phyloP scores from a whole-genome alignment of 2,329 filamentous ascomycete genomes.

The Knoxdaviesia capensis region DNA sequence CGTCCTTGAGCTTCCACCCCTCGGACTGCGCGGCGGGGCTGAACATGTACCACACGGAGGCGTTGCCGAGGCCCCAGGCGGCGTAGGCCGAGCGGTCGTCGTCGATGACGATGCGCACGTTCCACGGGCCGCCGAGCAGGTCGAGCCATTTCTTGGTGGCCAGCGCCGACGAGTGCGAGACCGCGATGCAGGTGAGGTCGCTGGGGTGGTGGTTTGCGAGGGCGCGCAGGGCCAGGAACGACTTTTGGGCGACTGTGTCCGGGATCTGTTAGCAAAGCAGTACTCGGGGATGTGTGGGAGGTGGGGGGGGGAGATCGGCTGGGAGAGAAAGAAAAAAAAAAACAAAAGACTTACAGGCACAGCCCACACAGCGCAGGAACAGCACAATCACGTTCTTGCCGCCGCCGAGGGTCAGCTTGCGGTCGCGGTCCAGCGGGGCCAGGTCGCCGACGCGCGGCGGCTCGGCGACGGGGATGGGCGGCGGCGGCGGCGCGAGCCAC shows the following conservation, averaged over 20 bases:
- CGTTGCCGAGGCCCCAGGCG: slow-evolving; percentile 35
- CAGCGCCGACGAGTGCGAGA: slow-evolving; percentile 35
- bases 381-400: slow-evolving; percentile 25
- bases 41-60: slow-evolving; percentile 28
- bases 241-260: slow-evolving; percentile 29
- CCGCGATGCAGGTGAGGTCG: slow-evolving; percentile 31
- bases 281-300: not conserved
- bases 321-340: slow-evolving; percentile 2
- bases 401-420: slow-evolving; percentile 20
- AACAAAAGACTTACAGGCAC: slow-evolving; percentile 24
- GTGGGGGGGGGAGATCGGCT: not conserved
- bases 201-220: slow-evolving; percentile 29
- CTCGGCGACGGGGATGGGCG: slow-evolving; percentile 22
- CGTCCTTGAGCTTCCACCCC: slow-evolving; percentile 28
- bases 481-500: slow-evolving; percentile 30
- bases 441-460: slow-evolving; percentile 26
- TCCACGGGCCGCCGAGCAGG: slow-evolving; percentile 35
- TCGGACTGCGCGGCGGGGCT: slow-evolving; percentile 31
- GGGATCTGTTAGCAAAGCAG: not conserved
- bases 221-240: slow-evolving; percentile 33
- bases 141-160: slow-evolving; percentile 37
- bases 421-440: slow-evolving; percentile 25
- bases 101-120: slow-evolving; percentile 33
- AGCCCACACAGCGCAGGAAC: slow-evolving; percentile 33
- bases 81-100: slow-evolving; percentile 35